Conservation (phyloP, 805 yeast genomes). For the Saccharomycopsis amapae region DNA sequence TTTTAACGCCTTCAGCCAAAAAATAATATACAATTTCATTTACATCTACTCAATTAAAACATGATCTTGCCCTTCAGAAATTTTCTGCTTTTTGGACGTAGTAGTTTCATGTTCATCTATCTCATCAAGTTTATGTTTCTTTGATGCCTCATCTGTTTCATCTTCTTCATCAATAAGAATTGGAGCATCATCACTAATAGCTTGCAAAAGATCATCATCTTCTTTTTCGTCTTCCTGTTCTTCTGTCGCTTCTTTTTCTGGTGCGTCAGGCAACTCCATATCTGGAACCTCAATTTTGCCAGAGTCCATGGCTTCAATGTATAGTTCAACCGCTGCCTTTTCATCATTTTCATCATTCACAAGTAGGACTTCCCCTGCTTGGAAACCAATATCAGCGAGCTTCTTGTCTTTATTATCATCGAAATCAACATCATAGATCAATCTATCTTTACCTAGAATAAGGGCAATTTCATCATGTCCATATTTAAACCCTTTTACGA, state of each 20-base stretch:
- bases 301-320: slow-evolving; percentile 29
- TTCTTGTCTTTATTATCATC: slow-evolving; percentile 60
- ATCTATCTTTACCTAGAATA: slow-evolving; percentile 48
- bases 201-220: not conserved
- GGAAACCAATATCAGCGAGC: slow-evolving; percentile 47
- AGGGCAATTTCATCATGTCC: slow-evolving; percentile 48
- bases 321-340: slow-evolving; percentile 56
- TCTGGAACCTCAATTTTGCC: slow-evolving; percentile 1
- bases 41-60: not conserved
- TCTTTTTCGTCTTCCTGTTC: not conserved
- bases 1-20: no score
- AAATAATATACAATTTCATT: no score
- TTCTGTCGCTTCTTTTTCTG: not conserved
- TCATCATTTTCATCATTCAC: slow-evolving; percentile 77
- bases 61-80: no score
- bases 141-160: no score
- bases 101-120: not conserved
- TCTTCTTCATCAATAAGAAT: slow-evolving; percentile 1
- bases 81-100: slow-evolving; percentile 7
- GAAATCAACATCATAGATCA: slow-evolving; percentile 81
- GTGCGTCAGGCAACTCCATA: slow-evolving; percentile 13
- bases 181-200: not conserved
- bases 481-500: slow-evolving; percentile 47
- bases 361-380: slow-evolving; percentile 54
- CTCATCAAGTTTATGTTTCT: no score